Evolutionary conservation across 805 yeast species (phyloP).

Genomic region (Metschnikowia shivogae): DNA sequence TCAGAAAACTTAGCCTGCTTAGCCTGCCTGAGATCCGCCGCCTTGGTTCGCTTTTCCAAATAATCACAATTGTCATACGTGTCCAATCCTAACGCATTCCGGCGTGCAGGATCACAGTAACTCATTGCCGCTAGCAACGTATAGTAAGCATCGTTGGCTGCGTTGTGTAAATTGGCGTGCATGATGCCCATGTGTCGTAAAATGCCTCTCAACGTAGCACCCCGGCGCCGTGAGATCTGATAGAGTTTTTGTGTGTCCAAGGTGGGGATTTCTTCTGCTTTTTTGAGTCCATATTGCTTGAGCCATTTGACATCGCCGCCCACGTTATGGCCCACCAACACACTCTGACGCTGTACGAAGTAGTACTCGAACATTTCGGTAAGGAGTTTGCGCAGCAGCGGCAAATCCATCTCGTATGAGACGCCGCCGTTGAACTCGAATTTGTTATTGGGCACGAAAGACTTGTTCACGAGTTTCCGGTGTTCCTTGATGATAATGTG

Average conservation of each 20-base stretch:
- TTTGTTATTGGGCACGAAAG: constrained; percentile 23
- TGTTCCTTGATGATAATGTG: constrained; percentile 23
- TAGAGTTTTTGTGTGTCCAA: constrained; percentile 22
- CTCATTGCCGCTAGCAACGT: constrained; percentile 24
- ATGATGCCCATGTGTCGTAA: constrained; percentile 20
- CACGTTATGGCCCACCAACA: constrained; percentile 19
- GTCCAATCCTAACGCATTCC: constrained; percentile 17
- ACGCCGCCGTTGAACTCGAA: constrained; percentile 20
- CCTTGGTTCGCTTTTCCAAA: background rate
- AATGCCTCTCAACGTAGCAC: constrained; percentile 21
- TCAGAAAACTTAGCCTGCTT: constrained; percentile 1
- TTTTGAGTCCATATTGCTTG: constrained; percentile 9
- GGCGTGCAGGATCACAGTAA: constrained; percentile 21
- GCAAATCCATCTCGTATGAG: constrained; percentile 15
- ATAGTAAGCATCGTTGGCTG: constrained; percentile 29
- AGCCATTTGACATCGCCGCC: constrained; percentile 18
- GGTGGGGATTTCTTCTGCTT: constrained; percentile 5
- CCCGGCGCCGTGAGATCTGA: constrained; percentile 13
- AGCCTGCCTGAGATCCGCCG: constrained; percentile 1
- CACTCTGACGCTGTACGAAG: constrained; percentile 15
- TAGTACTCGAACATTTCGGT: constrained; percentile 15
- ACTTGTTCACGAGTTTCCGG: constrained; percentile 14
- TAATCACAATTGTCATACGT: constrained; percentile 12
- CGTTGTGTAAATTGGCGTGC: constrained; percentile 26
- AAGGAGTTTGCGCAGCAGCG: constrained; percentile 12